These are phyloP conservation scores for Fusarium sarcochroum DNA, from an alignment of 2,329 filamentous ascomycete genomes.

Conservation along the genomic window DNA sequence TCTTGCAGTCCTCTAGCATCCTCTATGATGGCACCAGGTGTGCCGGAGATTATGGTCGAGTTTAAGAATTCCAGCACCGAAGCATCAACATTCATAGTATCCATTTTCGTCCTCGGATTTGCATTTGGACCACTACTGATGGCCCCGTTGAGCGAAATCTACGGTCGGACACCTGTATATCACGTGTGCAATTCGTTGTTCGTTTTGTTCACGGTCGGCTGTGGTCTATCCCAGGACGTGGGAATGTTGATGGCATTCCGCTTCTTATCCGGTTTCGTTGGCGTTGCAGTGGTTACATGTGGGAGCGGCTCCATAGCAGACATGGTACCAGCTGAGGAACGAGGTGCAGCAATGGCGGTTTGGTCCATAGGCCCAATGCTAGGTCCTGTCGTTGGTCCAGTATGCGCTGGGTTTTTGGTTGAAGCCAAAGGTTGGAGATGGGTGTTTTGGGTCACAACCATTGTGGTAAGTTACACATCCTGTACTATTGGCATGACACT, in stretches of 20 bases:
- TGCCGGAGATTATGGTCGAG: slow-evolving; percentile 70
- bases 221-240: slow-evolving; percentile 57
- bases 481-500: neutral
- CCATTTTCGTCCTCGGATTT: slow-evolving; percentile 67
- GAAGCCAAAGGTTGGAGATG: slow-evolving; percentile 72
- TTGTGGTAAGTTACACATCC: slow-evolving; percentile 53
- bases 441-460: slow-evolving; percentile 74
- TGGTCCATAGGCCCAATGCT: slow-evolving; percentile 68
- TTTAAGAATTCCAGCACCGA: slow-evolving; percentile 55
- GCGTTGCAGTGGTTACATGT: slow-evolving; percentile 67
- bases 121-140: slow-evolving; percentile 63
- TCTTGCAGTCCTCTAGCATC: slow-evolving; percentile 55
- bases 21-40: slow-evolving; percentile 74
- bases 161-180: slow-evolving; percentile 61
- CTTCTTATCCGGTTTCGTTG: slow-evolving; percentile 66
- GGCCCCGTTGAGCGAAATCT: slow-evolving; percentile 65
- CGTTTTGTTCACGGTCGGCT: slow-evolving; percentile 56
- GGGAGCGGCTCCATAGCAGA: slow-evolving; percentile 65
- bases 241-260: slow-evolving; percentile 63
- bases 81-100: slow-evolving; percentile 50
- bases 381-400: slow-evolving; percentile 56
- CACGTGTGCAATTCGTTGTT: slow-evolving; percentile 57
- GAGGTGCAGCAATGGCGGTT: slow-evolving; percentile 63
- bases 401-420: slow-evolving; percentile 72
- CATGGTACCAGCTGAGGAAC: slow-evolving; percentile 51